Evolutionary conservation across 1,284 basidiomycete genomes (phyloP).

Genomic region (Malassezia globosa): DNA sequence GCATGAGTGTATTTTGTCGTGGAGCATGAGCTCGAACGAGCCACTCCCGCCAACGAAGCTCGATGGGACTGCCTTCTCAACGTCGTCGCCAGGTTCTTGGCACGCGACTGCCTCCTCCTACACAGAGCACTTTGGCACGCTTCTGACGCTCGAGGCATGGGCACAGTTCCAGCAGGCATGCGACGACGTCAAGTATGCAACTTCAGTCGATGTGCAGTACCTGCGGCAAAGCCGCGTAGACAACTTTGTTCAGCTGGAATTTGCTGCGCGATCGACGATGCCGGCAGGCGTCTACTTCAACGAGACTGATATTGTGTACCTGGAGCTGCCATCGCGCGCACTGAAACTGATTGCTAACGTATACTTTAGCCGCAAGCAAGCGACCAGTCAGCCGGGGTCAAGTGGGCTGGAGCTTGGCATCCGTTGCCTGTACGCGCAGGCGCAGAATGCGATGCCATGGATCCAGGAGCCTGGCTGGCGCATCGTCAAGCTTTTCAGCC

Average conservation of each 20-base stretch:
- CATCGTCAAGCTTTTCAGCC: constrained; percentile 70
- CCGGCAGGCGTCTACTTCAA: neutral
- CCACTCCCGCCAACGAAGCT: constrained; percentile 46
- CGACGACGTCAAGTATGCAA: constrained; percentile 51
- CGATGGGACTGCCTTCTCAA: constrained; percentile 48
- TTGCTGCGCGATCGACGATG: neutral
- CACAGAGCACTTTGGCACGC: constrained; percentile 65
- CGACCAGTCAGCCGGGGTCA: neutral
- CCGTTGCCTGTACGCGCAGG: constrained; percentile 10
- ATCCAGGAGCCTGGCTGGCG: constrained; percentile 54
- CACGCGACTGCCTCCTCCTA: constrained; percentile 56
- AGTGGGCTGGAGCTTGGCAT: neutral
- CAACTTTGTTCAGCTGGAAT: constrained; percentile 58
- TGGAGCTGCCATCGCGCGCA: neutral
- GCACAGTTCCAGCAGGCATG: constrained; percentile 67
- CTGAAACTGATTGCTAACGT: neutral
- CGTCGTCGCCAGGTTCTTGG: constrained; percentile 52
- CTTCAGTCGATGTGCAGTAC: neutral
- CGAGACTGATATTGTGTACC: constrained; percentile 12
- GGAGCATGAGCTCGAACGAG: constrained; percentile 67
- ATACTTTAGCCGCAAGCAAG: neutral
- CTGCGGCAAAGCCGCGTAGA: constrained; percentile 7
- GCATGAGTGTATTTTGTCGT: constrained; percentile 69
- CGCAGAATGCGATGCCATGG: constrained; percentile 4
- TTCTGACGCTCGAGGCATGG: constrained; percentile 87